These are phyloP conservation scores for Calvatia gigantea DNA, from an alignment of 768 basidiomycete species.

Conservation along the genomic window DNA sequence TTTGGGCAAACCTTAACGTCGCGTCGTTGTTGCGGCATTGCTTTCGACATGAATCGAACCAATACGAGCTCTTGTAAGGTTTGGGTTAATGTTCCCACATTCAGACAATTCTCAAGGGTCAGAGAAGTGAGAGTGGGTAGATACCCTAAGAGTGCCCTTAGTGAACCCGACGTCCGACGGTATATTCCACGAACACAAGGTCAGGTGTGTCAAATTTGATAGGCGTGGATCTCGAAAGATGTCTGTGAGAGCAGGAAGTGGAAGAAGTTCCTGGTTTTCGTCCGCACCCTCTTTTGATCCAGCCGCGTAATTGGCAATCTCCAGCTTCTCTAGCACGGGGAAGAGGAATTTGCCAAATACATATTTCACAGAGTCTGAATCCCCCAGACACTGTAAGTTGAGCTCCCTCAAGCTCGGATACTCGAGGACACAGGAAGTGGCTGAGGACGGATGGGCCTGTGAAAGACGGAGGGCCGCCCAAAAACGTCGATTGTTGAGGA, in stretches of 20 bases:
- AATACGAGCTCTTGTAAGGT: constrained; percentile 32
- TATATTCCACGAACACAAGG: constrained; percentile 44
- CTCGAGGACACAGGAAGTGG: constrained; percentile 17
- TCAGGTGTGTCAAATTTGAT: constrained; percentile 45
- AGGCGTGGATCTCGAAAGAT: constrained; percentile 58
- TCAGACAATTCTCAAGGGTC: constrained; percentile 43
- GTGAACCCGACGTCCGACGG: constrained; percentile 30
- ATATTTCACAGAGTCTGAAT: constrained; percentile 30
- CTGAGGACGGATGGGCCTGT: constrained; percentile 15
- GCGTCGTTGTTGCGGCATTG: constrained; percentile 15
- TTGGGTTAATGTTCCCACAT: constrained; percentile 36
- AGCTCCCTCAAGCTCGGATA: constrained; percentile 38
- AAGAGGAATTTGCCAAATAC: constrained; percentile 42
- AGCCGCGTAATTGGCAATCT: constrained; percentile 35
- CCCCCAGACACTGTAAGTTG: constrained; percentile 36
- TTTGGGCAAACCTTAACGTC: constrained; percentile 48
- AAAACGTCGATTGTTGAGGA: constrained; percentile 13
- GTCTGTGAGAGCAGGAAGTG: constrained; percentile 45
- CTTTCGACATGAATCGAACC: neutral
- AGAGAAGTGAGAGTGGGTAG: constrained; percentile 46
- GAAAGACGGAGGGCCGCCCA: constrained; percentile 11
- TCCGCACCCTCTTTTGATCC: constrained; percentile 17
- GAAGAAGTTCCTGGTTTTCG: constrained; percentile 21
- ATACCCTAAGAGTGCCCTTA: constrained; percentile 45
- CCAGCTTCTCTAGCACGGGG: constrained; percentile 41